Evolutionary conservation across 2,329 filamentous ascomycete genomes (phyloP).

Genomic region (Stagonosporopsis tanaceti): DNA sequence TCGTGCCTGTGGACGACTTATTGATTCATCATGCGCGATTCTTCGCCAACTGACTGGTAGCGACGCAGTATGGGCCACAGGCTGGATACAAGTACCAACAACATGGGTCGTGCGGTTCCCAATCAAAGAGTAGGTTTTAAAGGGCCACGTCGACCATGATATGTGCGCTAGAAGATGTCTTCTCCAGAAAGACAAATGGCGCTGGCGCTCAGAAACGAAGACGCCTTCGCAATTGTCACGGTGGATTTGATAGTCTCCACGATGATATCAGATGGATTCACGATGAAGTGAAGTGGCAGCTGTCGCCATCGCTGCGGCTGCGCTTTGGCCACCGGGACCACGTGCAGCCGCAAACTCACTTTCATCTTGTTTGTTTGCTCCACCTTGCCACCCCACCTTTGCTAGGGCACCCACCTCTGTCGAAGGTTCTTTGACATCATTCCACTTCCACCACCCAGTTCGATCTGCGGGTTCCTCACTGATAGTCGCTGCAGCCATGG

Average conservation of each 20-base stretch:
- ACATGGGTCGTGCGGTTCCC: neutral
- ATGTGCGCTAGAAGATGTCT: too few relatives aligned
- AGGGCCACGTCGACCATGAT: neutral
- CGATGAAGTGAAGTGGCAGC: constrained; percentile 9
- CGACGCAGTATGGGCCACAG: too few relatives aligned
- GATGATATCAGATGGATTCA: neutral
- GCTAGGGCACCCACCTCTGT: neutral
- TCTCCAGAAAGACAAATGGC: too few relatives aligned
- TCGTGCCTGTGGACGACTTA: too few relatives aligned
- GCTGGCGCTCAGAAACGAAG: too few relatives aligned
- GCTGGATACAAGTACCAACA: too few relatives aligned
- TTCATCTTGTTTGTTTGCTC: constrained; percentile 9
- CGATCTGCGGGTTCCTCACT: neutral
- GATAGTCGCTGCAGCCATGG: constrained; percentile 26
- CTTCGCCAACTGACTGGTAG: too few relatives aligned
- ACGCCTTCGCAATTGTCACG: neutral
- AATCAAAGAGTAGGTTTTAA: neutral
- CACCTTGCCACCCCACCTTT: neutral
- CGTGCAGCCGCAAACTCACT: constrained; percentile 2
- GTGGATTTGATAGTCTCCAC: neutral
- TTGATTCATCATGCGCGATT: too few relatives aligned
- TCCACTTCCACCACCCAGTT: too few relatives aligned
- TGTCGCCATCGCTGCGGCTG: constrained; percentile 5
- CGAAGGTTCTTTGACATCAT: too few relatives aligned
- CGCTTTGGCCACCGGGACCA: constrained; percentile 13